Base-by-base conservation (phyloP, 208 protist species). In the Trypanosoma caninum region DNA sequence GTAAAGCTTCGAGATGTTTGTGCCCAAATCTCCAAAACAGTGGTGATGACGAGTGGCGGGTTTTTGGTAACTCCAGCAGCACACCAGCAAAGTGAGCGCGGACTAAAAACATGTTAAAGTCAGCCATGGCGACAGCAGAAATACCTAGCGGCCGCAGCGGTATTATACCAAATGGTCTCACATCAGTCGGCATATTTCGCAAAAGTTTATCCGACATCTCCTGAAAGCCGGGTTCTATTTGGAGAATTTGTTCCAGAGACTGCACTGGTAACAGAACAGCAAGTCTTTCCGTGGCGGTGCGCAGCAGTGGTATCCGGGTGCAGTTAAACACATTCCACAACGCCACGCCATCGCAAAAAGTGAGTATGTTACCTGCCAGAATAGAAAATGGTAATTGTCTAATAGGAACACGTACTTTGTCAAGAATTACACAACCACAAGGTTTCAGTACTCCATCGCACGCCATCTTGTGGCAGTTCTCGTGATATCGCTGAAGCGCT, bases 291-390 rank as follows among this genome's bases (percentile, higher is more conserved):
- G 62, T n/a, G 0, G 68, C 47, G 27, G 57, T 55, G 13, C 65
- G 71, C 23, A 86, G 60, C 9, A 86, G 59, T 8, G 79, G 79
- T 27, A 82, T 72, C 16, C 23, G 13, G 0, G 69, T 70, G 47
- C 64, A 65, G 0, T 63, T 53, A 38, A 75, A 65, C n/a, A 86
- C 27, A 10, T 40, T 47, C 44, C 65, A 60, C 1, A 82, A 63
- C 6, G 60, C 35, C 13, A 48, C 10, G 6, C 63, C 62, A 16
- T 74, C 66, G 48, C 66, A 79, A 47, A 71, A 82, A 25, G 69
- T 65, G 2, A 86, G 59, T 20, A 82, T 37, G 28, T 48, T 53
- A 20, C 62, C 58, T 10, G 53, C 14, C 30, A 86, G 13, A n/a
- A 82, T 38, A 16, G 41, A 16, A 46, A 86, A 86, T 2, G 71